Base-by-base conservation (phyloP, 2,329 filamentous ascomycete genomes). In the Sporothrix globosa region DNA sequence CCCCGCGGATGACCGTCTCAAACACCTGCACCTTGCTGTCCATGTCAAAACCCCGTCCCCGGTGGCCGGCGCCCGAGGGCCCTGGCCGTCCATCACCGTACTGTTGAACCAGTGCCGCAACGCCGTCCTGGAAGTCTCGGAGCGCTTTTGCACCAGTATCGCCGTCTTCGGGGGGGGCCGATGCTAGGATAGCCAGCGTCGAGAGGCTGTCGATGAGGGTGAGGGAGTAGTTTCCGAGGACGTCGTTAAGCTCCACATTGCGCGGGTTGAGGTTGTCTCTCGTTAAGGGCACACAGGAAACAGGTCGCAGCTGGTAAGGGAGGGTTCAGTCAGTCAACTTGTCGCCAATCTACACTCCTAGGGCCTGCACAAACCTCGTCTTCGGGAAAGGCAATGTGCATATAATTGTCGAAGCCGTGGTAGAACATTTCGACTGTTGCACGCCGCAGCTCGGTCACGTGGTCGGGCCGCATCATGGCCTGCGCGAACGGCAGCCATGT, bases 21-120 rank as follows among this genome's bases (percentile, higher is more conserved):
- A 99, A 99, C 52, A 99, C 93, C 81, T 99, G 95, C 1, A 99
- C 96, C 81, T 98, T 99, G 82, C 94, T 97, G 80, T 99, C 95
- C 53, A 97, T 83, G 79, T 99, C 93, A 76, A 99, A 99, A 0
- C 93, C 96, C 69, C 89, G 87, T 3, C 90, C 89, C 73, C 93
- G 85, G 70, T 86, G 83, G 3, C 95, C 95, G 76, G 87, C 85
- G 7, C 92, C 92, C 5, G 85, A 84, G 17, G 87, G 83, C 3
- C 91, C 90, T 10, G 84, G 81, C 41, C 88, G 89, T 1, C 94
- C 95, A 80, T 97, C 94, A 4, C 95, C 95, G 79, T 97, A 98
- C 75, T 96, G 84, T 74, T 88, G 83, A 3, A 97, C 91, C 75
- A 98, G 83, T 67, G 90, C 84, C 71, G 87, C 84, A 39, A 97